Percentiles rank a stretch among this genome's conserved stretches.
Evolutionary conservation across 164 flowering plant genomes (phyloP).

Genomic region (Echeveria elegans): DNA sequence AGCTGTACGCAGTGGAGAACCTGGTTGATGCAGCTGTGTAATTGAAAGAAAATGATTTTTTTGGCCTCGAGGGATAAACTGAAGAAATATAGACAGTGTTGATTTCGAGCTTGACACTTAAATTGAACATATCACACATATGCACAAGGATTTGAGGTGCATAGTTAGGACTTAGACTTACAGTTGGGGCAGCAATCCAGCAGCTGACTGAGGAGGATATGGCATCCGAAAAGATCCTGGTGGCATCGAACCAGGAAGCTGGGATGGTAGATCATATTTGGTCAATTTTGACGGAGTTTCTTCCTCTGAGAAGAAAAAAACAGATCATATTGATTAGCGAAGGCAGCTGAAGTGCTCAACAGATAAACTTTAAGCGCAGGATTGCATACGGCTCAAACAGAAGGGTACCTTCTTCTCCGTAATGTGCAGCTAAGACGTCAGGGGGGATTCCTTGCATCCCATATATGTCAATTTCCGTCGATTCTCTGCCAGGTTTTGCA

Average conservation of each 20-base stretch:
- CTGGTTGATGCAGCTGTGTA: not conserved
- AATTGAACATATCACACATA: not conserved
- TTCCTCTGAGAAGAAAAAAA: slow-evolving; percentile 58
- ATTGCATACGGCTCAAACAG: not conserved
- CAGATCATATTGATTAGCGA: not conserved
- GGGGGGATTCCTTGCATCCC: slow-evolving; percentile 99
- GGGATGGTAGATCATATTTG: slow-evolving; percentile 47
- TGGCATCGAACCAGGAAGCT: slow-evolving; percentile 36
- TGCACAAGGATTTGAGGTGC: too few species aligned
- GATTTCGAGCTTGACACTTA: not conserved
- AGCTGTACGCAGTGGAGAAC: too few species aligned
- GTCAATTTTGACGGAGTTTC: slow-evolving; percentile 58
- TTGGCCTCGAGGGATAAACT: not conserved
- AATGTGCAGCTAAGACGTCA: slow-evolving; percentile 79
- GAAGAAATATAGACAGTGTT: not conserved
- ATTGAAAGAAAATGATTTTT: not conserved
- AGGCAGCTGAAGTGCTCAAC: not conserved
- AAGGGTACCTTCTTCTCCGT: slow-evolving; percentile 75
- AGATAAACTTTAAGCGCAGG: not conserved
- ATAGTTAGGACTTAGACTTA: slow-evolving; percentile 21
- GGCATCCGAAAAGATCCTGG: slow-evolving; percentile 53
- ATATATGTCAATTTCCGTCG: slow-evolving; percentile 90
- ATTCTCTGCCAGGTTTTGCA: slow-evolving; percentile 86
- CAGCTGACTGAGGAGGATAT: slow-evolving; percentile 54
- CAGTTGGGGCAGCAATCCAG: slow-evolving; percentile 45